Base-by-base conservation (phyloP, 2,329 filamentous ascomycete genomes). In the Chaetomiaceae sp. region DNA sequence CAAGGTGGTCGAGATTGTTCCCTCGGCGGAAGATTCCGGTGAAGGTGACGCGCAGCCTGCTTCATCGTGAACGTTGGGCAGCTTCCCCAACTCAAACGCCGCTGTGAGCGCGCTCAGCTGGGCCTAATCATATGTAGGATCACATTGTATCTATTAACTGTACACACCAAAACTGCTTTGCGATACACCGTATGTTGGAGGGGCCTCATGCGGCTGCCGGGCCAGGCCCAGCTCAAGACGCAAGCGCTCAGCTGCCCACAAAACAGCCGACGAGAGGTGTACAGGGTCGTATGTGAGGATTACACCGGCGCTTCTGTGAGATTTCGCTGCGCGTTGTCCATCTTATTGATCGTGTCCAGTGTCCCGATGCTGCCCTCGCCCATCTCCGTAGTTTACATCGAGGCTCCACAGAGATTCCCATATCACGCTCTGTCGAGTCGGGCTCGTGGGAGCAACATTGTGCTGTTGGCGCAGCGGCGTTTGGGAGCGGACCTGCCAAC, bases 361-460 rank as follows among this genome's bases (percentile, higher is more conserved):
- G 19, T 25, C 11, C 34, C 19, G 23, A 19, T 12, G 17, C 1
- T 14, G 20, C 53, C 61, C 61, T n/a, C 56, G 53, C 19, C 62
- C 67, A 55, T 73, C 76, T 59, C 79, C 80, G 46, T 80, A 76
- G 57, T 72, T 81, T 42, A 83, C 73, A 61, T 85, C 81, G 23
- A 84, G 64, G 57, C 74, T 81, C 82, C 82, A 85, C 15, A 85
- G 67, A 12, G 79, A 75, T 59, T 84, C 81, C 81, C 81, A 86
- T 9, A 84, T 74, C 4, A 83, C 71, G 25, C 78, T 81, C 61
- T 69, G 78, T 66, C 74, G 79, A n/a, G 66, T 69, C 22, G 72
- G 65, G 55, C 72, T 59, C 61, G 69, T 49, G 42, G 65, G 64
- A 23, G 57, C 60, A 23, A 57, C 62, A 57, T 69, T 72, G 56